These are phyloP conservation scores for Mucor sp. DNA, from an alignment of 371 early-diverging fungal species.

Conservation along the genomic window DNA sequence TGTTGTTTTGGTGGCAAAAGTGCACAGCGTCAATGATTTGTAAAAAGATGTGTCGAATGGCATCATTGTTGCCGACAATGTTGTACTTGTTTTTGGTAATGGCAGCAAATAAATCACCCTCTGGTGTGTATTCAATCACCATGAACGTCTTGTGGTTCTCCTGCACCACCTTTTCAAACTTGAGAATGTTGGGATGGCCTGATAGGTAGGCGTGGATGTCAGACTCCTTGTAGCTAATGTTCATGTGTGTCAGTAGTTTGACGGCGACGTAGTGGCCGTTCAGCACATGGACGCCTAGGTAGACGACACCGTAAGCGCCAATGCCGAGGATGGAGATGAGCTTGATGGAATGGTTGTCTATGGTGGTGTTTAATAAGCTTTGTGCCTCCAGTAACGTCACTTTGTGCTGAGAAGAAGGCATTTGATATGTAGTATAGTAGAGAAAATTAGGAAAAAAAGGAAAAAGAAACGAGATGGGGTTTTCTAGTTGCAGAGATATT, in stretches of 20 bases:
- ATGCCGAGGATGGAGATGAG: constrained; percentile 65
- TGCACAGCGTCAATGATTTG: constrained; percentile 84
- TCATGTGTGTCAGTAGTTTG: constrained; percentile 60
- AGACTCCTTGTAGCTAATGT: constrained; percentile 40
- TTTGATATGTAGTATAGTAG: background rate
- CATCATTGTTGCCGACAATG: constrained; percentile 58
- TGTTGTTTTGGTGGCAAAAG: constrained; percentile 75
- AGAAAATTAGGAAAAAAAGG: background rate
- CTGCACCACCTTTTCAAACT: constrained; percentile 70
- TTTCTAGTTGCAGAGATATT: background rate
- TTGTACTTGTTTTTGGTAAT: constrained; percentile 51
- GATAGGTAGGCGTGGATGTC: constrained; percentile 64
- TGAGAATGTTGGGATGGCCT: constrained; percentile 70
- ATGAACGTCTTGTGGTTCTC: constrained; percentile 71
- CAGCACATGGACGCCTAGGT: constrained; percentile 56
- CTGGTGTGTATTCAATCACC: constrained; percentile 78
- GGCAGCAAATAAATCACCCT: constrained; percentile 77
- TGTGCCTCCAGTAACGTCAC: constrained; percentile 14
- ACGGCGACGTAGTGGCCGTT: constrained; percentile 58
- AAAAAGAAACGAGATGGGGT: background rate
- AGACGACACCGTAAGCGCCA: constrained; percentile 76
- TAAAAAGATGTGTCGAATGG: constrained; percentile 73
- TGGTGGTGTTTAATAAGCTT: constrained; percentile 52
- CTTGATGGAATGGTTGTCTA: constrained; percentile 51
- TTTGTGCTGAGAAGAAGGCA: background rate